Evolutionary conservation across 2,329 filamentous ascomycete genomes (phyloP).

Genomic region (Periconia sp.): DNA sequence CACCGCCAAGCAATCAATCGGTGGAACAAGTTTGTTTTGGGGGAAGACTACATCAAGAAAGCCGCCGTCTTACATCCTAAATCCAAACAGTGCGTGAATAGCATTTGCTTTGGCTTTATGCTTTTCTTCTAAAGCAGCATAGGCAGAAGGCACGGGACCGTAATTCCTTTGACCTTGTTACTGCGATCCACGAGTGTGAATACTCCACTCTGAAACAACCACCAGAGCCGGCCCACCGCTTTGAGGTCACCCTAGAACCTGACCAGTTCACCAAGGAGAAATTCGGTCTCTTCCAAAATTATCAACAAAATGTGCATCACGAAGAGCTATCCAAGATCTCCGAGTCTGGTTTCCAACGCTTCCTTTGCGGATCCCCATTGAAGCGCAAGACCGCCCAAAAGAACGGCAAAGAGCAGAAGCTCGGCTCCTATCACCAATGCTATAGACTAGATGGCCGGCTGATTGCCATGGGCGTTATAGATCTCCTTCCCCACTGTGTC

Average conservation of each 20-base stretch:
- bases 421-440: conserved; percentile 81
- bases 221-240: conserved; percentile 65
- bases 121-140: not conserved
- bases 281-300: conserved; percentile 70
- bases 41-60: conserved; percentile 67
- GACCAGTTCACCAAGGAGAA: conserved; percentile 77
- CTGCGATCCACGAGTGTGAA: conserved; percentile 72
- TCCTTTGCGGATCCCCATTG: conserved; percentile 73
- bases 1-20: conserved; percentile 76
- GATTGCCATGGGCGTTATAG: conserved; percentile 75
- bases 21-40: conserved; percentile 72
- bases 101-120: not conserved
- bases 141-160: conserved; percentile 63
- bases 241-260: conserved; percentile 70
- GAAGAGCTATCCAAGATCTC: conserved; percentile 64
- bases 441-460: conserved; percentile 76
- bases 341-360: conserved; percentile 65
- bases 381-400: conserved; percentile 47
- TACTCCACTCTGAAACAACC: conserved; percentile 56
- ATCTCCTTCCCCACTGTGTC: conserved; percentile 74
- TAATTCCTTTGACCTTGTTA: conserved; percentile 66
- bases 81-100: conserved; percentile 61
- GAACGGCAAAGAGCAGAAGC: conserved; percentile 55
- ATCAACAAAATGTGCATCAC: conserved; percentile 72
- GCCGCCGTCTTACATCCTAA: conserved; percentile 66